Base-by-base conservation (phyloP, 2,329 filamentous ascomycete genomes). In the Ascocoryne sarcoides region DNA sequence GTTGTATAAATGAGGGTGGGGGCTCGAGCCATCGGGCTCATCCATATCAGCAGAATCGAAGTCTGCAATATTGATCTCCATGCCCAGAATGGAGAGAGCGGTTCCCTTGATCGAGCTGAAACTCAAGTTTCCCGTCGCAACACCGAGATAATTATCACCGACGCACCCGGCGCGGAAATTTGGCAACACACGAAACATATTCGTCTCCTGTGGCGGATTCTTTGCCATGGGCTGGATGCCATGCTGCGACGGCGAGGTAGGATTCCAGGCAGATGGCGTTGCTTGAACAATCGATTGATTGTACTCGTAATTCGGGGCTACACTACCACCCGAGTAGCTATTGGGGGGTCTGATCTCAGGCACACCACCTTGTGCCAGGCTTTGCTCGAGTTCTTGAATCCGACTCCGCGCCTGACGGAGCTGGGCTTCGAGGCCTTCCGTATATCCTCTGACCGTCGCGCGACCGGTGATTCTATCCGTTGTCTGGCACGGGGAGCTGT, bases 401-500 rank as follows among this genome's bases (percentile, higher is more conserved):
- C 79, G 78, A 41, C 69, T 66, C 48, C 80, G 69, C 65, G 90
- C 74, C 51, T 73, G 72, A n/a, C 64, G 67, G 60, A 82, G 80
- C 56, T 88, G 78, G 45, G 74, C 71, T 62, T 94, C 85, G 41
- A 92, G 68, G 51, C 80, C 75, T 58, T 89, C 81, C 49, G 84
- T 70, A 55, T 90, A 87, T 39, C 87, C 87, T 53, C 87, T 72
- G 42, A 79, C 76, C 44, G 84, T 82, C 37, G 86, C 85, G 47
- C 83, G 80, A 43, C 86, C 84, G 3, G 84, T 89, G 56, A 92
- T 86, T 53, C 87, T 79, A 61, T 94, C 87, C 43, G 87, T 94
- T 39, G 88, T 88, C 63, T 76, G 47, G 65, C 87, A 94, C 56
- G 84, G 76, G 53, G 83, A 76, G 48, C 77, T 79, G 58, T 84